Evolutionary conservation across 306 rosid genomes (phyloP).

Genomic region (Casuarina cunninghamiana): DNA sequence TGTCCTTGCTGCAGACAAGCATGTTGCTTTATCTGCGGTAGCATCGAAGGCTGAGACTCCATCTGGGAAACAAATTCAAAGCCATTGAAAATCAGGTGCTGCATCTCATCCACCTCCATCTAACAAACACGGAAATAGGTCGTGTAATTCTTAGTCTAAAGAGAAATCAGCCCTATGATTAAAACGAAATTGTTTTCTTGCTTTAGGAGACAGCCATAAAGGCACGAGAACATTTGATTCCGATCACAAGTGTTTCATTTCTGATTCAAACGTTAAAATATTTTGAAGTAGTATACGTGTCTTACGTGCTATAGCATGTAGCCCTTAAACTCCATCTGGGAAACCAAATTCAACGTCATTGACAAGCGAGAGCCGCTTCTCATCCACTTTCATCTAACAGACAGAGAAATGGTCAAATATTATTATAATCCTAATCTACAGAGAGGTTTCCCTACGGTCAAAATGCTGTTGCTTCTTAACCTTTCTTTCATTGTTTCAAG

Average conservation of each 20-base stretch:
- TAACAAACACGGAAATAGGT: slow-evolving; percentile 48
- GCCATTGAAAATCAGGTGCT: slow-evolving; percentile 59
- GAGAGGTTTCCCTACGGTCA: slow-evolving; percentile 16
- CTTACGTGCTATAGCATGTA: too few species aligned
- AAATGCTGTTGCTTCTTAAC: slow-evolving; percentile 12
- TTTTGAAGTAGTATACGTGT: too few species aligned
- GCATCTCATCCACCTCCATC: slow-evolving; percentile 71
- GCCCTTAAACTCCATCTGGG: slow-evolving; percentile 11
- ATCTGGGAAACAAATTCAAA: slow-evolving; percentile 34
- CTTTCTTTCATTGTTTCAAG: slow-evolving; percentile 17
- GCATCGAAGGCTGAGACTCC: slow-evolving; percentile 27
- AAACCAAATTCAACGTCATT: slow-evolving; percentile 41
- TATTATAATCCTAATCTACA: slow-evolving; percentile 16
- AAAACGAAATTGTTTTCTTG: too few species aligned
- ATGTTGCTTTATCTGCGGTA: slow-evolving; percentile 35
- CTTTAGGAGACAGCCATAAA: too few species aligned
- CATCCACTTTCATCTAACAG: slow-evolving; percentile 81
- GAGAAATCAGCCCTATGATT: too few species aligned
- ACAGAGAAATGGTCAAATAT: slow-evolving; percentile 36
- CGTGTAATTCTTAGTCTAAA: background rate
- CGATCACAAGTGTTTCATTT: too few species aligned
- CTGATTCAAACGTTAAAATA: too few species aligned
- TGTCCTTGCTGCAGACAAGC: slow-evolving; percentile 29
- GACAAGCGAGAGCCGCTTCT: slow-evolving; percentile 54
- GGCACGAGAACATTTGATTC: too few species aligned